A percentile compares a stretch with the other conserved stretches of the same genome.
These are phyloP conservation scores for Sporothrix pseudoabietina DNA, from an alignment of 2,329 filamentous ascomycete species.

Conservation along the genomic window DNA sequence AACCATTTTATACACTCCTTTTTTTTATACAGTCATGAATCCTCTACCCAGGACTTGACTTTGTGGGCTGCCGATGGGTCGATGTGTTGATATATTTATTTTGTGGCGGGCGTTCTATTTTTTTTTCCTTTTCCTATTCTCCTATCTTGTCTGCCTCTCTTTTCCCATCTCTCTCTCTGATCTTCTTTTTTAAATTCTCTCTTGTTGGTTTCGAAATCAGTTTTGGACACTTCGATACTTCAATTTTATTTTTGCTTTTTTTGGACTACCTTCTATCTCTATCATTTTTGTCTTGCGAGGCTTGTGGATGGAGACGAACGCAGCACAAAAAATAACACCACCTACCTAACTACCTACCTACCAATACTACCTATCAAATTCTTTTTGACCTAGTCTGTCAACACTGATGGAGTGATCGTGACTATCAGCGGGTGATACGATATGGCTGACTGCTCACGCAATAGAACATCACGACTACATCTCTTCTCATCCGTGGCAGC, in stretches of 20 bases:
- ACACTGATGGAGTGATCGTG: neutral
- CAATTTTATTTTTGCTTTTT: neutral
- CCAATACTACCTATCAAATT: slow-evolving; percentile 6
- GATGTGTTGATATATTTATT: slow-evolving; percentile 21
- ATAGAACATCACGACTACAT: no score
- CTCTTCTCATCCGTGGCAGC: neutral
- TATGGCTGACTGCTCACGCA: no score
- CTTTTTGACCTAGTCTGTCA: neutral
- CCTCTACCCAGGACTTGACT: neutral
- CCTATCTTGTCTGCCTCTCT: neutral
- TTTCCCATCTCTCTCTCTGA: neutral
- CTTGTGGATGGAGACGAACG: neutral
- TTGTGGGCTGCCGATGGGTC: slow-evolving; percentile 30
- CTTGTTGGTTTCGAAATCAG: slow-evolving; percentile 3
- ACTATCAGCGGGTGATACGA: neutral
- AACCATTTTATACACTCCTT: slow-evolving; percentile 13
- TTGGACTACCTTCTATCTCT: slow-evolving; percentile 1
- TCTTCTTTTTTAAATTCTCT: neutral
- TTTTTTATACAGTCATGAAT: neutral
- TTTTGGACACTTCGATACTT: neutral
- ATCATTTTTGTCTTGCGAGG: no score
- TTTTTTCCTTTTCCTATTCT: neutral
- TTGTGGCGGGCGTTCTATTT: slow-evolving; percentile 31
- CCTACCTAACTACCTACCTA: neutral
- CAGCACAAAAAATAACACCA: neutral